Base-by-base conservation (phyloP, 106 monocot genomes). In the Ottelia alismoides region DNA sequence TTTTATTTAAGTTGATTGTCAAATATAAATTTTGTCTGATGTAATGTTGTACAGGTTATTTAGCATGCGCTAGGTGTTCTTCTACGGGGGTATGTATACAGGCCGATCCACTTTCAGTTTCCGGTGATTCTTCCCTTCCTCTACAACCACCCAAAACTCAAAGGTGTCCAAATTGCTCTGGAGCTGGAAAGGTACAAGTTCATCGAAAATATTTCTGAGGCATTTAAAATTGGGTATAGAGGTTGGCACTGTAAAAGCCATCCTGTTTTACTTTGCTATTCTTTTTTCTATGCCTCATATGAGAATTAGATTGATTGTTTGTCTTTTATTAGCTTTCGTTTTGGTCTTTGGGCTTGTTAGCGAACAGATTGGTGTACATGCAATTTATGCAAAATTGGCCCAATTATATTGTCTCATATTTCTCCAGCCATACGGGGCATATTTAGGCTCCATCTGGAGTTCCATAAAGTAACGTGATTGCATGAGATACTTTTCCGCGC, bases 11-110 rank as follows among this genome's bases (percentile, higher is more conserved):
- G n/a, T n/a, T n/a, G n/a, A n/a, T n/a, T n/a, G n/a, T n/a, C n/a
- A n/a, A n/a, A n/a, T n/a, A n/a, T n/a, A n/a, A n/a, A n/a, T n/a
- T n/a, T n/a, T n/a, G n/a, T n/a, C n/a, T n/a, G n/a, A n/a, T n/a
- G n/a, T n/a, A n/a, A n/a, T 45, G 27, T 4, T 2, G 1, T 27
- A 20, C 64, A 87, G 92, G 92, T 56, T 92, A 92, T 59, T 67
- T 92, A 58, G 69, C 83, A 23, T 92, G 92, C 53, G 92, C 92
- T 24, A 73, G 79, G 58, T 92, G 92, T 72, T 87, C 83, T 51
- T 65, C 72, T 16, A 77, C 74, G 45, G 92, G 92, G 24, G 60
- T 78, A 25, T 64, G 66, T 22, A 32, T 80, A 47, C 79, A 52
- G 51, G 51, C 64, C 0, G 72, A 87, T 52, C 70, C 74, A 0